Evolutionary conservation across 1,284 basidiomycete species (phyloP).

Genomic region (Tremellales sp.): DNA sequence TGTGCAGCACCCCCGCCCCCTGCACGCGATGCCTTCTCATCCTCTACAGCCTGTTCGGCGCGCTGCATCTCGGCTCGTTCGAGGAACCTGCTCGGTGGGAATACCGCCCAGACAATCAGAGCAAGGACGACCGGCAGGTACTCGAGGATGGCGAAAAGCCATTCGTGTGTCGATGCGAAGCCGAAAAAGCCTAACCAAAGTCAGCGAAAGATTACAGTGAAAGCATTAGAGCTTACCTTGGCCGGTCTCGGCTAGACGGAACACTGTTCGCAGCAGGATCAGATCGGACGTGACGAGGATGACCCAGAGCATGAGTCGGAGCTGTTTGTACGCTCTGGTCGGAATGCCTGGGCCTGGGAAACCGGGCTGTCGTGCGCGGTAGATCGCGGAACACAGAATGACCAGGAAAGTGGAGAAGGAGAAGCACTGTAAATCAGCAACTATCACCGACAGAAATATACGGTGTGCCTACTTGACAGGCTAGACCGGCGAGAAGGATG

Average conservation of each 20-base stretch:
- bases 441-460: slow-evolving; percentile 4
- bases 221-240: slow-evolving; percentile 32
- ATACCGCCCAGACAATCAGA: slow-evolving; percentile 32
- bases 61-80: no score
- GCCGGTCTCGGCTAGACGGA: slow-evolving; percentile 49
- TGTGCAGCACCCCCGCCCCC: no score
- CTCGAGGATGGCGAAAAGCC: slow-evolving; percentile 46
- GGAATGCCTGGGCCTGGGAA: neutral
- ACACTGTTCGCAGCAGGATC: slow-evolving; percentile 46
- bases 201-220: neutral
- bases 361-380: slow-evolving; percentile 5
- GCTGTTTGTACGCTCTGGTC: neutral
- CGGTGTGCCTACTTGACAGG: slow-evolving; percentile 35
- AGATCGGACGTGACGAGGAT: slow-evolving; percentile 34
- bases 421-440: slow-evolving; percentile 24
- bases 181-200: slow-evolving; percentile 43
- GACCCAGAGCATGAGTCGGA: slow-evolving; percentile 29
- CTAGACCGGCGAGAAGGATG: slow-evolving; percentile 49
- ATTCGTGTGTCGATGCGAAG: slow-evolving; percentile 37
- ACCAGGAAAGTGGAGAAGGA: slow-evolving; percentile 42
- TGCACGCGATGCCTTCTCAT: no score
- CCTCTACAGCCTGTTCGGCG: no score
- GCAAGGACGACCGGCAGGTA: slow-evolving; percentile 47
- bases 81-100: slow-evolving; percentile 17
- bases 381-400: slow-evolving; percentile 29